Evolutionary conservation across 257 asterid genomes (phyloP).

Genomic region (Henckelia pumila): DNA sequence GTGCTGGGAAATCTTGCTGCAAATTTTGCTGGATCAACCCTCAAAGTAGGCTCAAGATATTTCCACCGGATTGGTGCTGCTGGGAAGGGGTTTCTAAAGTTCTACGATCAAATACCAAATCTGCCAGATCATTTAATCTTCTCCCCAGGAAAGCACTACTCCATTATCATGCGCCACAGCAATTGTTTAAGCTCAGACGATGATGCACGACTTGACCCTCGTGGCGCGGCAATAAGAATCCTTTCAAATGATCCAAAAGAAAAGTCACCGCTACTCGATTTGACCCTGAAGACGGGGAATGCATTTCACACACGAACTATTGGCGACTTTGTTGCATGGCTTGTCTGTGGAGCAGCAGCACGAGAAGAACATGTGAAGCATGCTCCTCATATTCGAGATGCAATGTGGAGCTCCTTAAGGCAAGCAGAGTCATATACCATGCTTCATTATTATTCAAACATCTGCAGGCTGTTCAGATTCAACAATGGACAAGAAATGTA

Average conservation of each 20-base stretch:
- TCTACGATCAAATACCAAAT: conserved; percentile 40
- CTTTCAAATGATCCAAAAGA: conserved; percentile 30
- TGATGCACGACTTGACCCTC: conserved; percentile 62
- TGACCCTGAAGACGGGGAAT: conserved; percentile 63
- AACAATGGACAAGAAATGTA: conserved; percentile 54
- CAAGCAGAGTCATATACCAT: conserved; percentile 46
- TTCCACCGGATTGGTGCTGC: conserved; percentile 61
- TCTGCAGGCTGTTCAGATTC: conserved; percentile 52
- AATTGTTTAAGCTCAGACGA: conserved; percentile 70
- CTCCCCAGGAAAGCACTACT: conserved; percentile 37
- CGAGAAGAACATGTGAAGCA: conserved; percentile 62
- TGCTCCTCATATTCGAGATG: conserved; percentile 59
- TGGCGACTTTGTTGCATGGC: conserved; percentile 75
- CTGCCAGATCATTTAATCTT: conserved; percentile 54
- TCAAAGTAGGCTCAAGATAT: conserved; percentile 49
- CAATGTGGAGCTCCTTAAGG: conserved; percentile 64
- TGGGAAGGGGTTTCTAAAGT: conserved; percentile 45
- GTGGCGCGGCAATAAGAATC: conserved; percentile 64
- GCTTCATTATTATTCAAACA: conserved; percentile 68
- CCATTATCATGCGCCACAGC: conserved; percentile 54
- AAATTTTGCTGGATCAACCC: conserved; percentile 54
- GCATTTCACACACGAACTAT: conserved; percentile 62
- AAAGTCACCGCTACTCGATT: conserved; percentile 39
- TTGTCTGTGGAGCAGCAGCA: conserved; percentile 58
- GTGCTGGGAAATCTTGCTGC: conserved; percentile 64